Conservation (phyloP, 495 filamentous ascomycete genomes). For the Cercophora scortea region DNA sequence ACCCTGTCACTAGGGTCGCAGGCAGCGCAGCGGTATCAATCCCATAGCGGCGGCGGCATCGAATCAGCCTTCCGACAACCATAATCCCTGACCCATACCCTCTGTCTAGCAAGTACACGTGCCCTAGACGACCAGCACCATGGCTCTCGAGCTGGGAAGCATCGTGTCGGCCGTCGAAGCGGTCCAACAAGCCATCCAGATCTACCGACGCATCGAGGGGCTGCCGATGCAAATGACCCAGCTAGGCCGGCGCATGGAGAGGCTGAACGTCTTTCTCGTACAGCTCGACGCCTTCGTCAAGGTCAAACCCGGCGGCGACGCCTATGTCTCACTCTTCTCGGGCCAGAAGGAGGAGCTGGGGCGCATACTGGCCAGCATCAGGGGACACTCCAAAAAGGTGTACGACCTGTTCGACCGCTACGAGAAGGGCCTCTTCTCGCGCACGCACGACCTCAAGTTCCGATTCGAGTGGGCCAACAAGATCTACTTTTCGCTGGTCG, state of each 20-base stretch:
- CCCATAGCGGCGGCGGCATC: no score
- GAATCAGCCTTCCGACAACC: no score
- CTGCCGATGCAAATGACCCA: slow-evolving; percentile 18
- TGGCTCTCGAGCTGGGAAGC: slow-evolving; percentile 19
- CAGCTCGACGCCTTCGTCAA: slow-evolving; percentile 8
- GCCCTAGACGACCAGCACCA: no score
- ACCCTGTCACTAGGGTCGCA: no score
- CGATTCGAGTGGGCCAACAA: slow-evolving; percentile 8
- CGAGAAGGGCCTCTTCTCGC: slow-evolving; percentile 17
- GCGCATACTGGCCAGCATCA: slow-evolving; percentile 8
- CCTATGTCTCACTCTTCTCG: neutral
- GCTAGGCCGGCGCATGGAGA: slow-evolving; percentile 14
- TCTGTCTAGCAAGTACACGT: no score
- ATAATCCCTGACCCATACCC: no score
- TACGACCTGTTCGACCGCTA: slow-evolving; percentile 21
- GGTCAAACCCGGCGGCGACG: neutral
- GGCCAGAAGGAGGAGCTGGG: slow-evolving; percentile 11
- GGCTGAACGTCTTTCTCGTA: slow-evolving; percentile 8
- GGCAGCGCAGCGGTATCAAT: no score
- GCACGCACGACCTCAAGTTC: slow-evolving; percentile 9
- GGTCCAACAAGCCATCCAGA: slow-evolving; percentile 8
- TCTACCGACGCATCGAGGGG: slow-evolving; percentile 14
- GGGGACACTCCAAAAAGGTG: slow-evolving; percentile 9
- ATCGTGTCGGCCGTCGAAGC: slow-evolving; percentile 12
- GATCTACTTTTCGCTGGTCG: slow-evolving; percentile 17